Percentiles rank a stretch among this genome's conserved stretches.
phyloP scores from a whole-genome alignment of 768 basidiomycete species.

The Favolaschia claudopus region DNA sequence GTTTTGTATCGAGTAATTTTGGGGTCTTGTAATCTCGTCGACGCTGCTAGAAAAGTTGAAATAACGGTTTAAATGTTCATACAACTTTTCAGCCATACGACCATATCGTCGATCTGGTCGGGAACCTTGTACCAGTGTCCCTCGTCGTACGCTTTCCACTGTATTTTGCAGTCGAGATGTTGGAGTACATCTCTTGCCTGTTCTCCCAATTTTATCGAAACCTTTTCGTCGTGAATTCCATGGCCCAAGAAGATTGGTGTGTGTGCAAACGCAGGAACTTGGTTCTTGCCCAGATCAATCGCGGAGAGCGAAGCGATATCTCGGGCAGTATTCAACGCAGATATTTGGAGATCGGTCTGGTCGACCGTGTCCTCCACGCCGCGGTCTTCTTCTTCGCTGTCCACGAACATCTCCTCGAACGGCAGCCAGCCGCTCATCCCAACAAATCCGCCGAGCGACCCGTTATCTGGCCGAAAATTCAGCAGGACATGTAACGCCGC shows the following conservation, averaged over 20 bases:
- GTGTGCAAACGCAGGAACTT: background rate
- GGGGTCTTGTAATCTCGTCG: too few relatives aligned
- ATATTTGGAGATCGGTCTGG: background rate
- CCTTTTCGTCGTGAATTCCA: conserved; percentile 15
- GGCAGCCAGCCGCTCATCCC: conserved; percentile 21
- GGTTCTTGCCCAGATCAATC: background rate
- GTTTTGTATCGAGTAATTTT: too few relatives aligned
- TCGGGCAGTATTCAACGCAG: conserved; percentile 7
- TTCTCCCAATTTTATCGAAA: background rate
- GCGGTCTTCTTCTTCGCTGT: background rate
- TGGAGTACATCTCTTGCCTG: conserved; percentile 13
- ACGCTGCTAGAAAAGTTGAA: background rate
- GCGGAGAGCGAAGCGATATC: conserved; percentile 11
- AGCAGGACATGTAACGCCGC: conserved; percentile 15
- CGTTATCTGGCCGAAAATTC: conserved; percentile 7
- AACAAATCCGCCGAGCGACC: conserved; percentile 10
- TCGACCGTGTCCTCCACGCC: background rate
- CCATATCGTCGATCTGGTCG: conserved; percentile 19
- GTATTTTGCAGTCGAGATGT: conserved; percentile 4
- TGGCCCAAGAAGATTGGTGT: conserved; percentile 17
- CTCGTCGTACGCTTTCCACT: conserved; percentile 19
- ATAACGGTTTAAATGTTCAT: too few relatives aligned
- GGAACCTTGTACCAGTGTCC: conserved; percentile 24
- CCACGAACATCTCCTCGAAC: conserved; percentile 4
- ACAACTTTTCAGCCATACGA: background rate